These are phyloP conservation scores for Bryoglossum gracile DNA, from an alignment of 495 filamentous ascomycete species.

Conservation along the genomic window DNA sequence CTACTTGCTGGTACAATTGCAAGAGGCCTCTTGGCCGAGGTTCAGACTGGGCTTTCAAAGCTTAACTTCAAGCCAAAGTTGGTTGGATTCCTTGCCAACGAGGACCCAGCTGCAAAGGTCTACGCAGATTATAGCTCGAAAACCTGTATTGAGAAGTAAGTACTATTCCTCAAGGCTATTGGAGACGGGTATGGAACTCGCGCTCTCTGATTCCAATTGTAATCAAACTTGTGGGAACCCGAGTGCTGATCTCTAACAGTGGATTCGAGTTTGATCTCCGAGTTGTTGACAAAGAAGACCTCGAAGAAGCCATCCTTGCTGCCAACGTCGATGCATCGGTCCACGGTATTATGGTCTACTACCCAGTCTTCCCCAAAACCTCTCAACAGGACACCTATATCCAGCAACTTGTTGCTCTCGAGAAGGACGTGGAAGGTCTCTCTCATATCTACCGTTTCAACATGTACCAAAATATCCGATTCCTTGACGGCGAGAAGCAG, in stretches of 20 bases:
- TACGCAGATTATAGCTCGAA: constrained; percentile 98
- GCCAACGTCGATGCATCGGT: constrained; percentile 73
- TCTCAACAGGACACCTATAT: constrained; percentile 83
- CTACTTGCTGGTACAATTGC: constrained; percentile 79
- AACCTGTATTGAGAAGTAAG: constrained; percentile 90
- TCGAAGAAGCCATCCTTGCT: constrained; percentile 76
- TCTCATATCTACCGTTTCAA: constrained; percentile 94
- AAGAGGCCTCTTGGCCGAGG: constrained; percentile 69
- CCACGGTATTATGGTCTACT: constrained; percentile 96
- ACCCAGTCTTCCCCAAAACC: constrained; percentile 78
- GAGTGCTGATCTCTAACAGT: too few species aligned
- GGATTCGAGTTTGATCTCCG: constrained; percentile 84
- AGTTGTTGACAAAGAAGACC: constrained; percentile 70
- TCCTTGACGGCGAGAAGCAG: constrained; percentile 70
- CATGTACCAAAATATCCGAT: constrained; percentile 98
- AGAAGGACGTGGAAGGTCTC: constrained; percentile 94
- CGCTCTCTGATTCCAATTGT: too few species aligned
- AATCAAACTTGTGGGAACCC: too few species aligned
- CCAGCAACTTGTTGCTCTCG: constrained; percentile 83
- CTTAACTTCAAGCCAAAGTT: constrained; percentile 63
- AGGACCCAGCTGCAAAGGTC: constrained; percentile 81
- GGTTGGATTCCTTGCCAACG: constrained; percentile 86
- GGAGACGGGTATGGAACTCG: too few species aligned
- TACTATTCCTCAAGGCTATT: too few species aligned
- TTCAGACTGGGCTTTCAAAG: constrained; percentile 59